Conservation (phyloP, 345 rosid species). For the Eucalyptus pauciflora region DNA sequence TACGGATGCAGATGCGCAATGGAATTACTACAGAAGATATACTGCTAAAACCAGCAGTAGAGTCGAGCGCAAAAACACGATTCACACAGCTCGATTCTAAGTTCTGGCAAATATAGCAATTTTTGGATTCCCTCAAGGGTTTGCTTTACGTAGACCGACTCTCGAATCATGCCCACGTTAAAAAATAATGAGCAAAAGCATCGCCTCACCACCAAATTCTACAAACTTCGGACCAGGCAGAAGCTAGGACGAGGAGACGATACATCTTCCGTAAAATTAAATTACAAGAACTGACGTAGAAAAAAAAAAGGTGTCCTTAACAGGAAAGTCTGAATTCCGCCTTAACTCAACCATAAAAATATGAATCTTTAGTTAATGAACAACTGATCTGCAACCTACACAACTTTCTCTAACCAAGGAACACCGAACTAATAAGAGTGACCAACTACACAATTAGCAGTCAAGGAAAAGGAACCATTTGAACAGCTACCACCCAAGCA, state of each 20-base stretch:
- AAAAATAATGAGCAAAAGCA: neutral
- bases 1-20: neutral
- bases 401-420: slow-evolving; percentile 13
- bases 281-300: neutral
- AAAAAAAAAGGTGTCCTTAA: neutral
- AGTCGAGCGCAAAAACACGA: neutral
- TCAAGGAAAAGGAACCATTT: neutral
- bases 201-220: neutral
- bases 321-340: neutral
- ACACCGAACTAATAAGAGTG: slow-evolving; percentile 14
- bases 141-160: neutral
- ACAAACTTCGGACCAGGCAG: neutral
- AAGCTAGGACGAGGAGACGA: neutral
- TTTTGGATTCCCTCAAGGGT: neutral
- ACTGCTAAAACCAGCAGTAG: neutral
- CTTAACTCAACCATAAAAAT: neutral
- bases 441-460: slow-evolving; percentile 39
- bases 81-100: neutral
- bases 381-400: slow-evolving; percentile 7
- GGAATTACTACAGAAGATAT: neutral
- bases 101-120: neutral
- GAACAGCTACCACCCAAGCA: neutral
- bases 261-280: neutral
- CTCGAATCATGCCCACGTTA: neutral
- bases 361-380: slow-evolving; percentile 6